Evolutionary conservation across 257 asterid genomes (phyloP).

Genomic region (Buddleja alternifolia): DNA sequence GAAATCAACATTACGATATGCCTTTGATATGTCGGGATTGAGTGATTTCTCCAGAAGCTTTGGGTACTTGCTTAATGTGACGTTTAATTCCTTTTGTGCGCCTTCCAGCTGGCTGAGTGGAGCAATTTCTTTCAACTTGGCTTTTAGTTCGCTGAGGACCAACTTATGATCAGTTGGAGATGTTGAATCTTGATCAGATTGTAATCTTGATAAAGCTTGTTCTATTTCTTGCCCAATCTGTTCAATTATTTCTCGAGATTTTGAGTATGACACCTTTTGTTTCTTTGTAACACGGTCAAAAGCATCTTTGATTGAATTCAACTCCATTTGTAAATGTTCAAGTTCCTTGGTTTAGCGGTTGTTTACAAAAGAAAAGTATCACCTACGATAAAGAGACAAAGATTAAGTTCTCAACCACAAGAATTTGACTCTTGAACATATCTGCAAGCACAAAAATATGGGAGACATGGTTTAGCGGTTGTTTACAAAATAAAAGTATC

Average conservation of each 20-base stretch:
- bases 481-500: constrained; percentile 10
- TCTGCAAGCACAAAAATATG: constrained; percentile 14
- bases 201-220: constrained; percentile 65
- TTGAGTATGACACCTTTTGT: constrained; percentile 76
- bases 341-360: constrained; percentile 28
- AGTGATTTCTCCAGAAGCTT: constrained; percentile 80
- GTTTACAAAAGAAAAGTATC: constrained; percentile 12
- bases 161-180: constrained; percentile 50
- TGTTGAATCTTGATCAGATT: constrained; percentile 45
- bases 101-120: constrained; percentile 80
- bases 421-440: not conserved
- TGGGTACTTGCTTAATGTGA: constrained; percentile 76
- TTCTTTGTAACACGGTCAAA: constrained; percentile 88
- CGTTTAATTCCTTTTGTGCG: constrained; percentile 75
- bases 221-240: constrained; percentile 73
- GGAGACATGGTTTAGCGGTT: constrained; percentile 12
- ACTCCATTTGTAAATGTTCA: constrained; percentile 59
- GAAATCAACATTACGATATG: constrained; percentile 75
- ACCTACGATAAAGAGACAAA: constrained; percentile 37
- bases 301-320: constrained; percentile 80
- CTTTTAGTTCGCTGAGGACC: constrained; percentile 62
- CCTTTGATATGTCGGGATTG: constrained; percentile 87
- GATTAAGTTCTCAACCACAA: constrained; percentile 8
- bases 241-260: constrained; percentile 76
- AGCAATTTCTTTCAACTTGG: constrained; percentile 71